Evolutionary conservation across 192 early-diverging fungal species (phyloP).

Genomic region (Endogone sp.): DNA sequence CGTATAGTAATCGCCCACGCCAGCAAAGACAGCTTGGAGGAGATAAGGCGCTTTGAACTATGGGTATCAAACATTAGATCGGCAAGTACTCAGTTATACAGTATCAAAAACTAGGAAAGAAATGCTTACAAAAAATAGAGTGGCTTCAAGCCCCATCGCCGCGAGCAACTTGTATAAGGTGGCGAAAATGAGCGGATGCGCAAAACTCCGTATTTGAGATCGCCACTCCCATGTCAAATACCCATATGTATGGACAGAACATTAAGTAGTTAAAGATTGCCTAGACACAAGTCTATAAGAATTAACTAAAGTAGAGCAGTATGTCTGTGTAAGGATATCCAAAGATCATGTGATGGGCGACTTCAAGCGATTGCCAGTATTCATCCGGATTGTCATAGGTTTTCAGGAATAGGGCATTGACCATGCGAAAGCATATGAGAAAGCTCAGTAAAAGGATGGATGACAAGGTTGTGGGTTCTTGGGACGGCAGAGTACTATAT

Average conservation of each 20-base stretch:
- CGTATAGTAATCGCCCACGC: constrained; percentile 68
- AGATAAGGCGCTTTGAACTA: constrained; percentile 71
- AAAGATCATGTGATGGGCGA: constrained; percentile 84
- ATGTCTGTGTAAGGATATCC: constrained; percentile 53
- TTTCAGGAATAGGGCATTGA: constrained; percentile 55
- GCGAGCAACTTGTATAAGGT: constrained; percentile 60
- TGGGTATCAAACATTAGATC: neutral
- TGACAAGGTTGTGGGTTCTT: neutral
- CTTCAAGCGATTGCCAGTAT: constrained; percentile 95
- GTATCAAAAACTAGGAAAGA: no score
- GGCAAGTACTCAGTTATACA: neutral
- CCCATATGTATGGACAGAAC: constrained; percentile 49
- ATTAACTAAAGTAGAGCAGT: no score
- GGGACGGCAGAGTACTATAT: neutral
- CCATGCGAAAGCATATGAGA: constrained; percentile 41
- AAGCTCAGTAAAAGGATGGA: neutral
- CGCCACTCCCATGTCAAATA: constrained; percentile 95
- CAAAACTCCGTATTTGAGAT: constrained; percentile 71
- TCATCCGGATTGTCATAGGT: constrained; percentile 95
- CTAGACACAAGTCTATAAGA: constrained; percentile 2
- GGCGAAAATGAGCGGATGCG: constrained; percentile 87
- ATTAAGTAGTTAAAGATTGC: constrained; percentile 14
- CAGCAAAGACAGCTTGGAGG: constrained; percentile 73
- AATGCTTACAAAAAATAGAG: constrained; percentile 63
- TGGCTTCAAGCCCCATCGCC: constrained; percentile 58